A percentile compares a stretch with the other conserved stretches of the same genome.
Conservation (phyloP, 2,329 filamentous ascomycete species). For the Penicillium sp. region DNA sequence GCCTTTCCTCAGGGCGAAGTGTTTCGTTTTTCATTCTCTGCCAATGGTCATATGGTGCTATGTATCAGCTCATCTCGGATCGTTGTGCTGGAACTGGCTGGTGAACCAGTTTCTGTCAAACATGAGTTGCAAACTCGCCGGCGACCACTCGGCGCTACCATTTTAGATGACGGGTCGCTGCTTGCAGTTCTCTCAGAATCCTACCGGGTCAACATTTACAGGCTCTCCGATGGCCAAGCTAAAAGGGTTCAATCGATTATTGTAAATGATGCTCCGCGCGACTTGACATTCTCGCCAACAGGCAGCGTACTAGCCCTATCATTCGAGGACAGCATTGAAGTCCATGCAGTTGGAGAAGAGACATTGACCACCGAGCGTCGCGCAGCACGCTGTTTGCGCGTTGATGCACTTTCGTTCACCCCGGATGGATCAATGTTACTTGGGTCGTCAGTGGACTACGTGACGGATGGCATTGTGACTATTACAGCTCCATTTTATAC, state of each 20-base stretch:
- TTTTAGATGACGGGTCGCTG: constrained; percentile 73
- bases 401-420: constrained; percentile 74
- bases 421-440: constrained; percentile 75
- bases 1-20: constrained; percentile 78
- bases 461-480: constrained; percentile 69
- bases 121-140: constrained; percentile 79
- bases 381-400: constrained; percentile 74
- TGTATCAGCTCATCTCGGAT: constrained; percentile 85
- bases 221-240: constrained; percentile 64
- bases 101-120: constrained; percentile 61
- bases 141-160: constrained; percentile 72
- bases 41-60: constrained; percentile 70
- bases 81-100: constrained; percentile 70
- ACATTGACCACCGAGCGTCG: constrained; percentile 67
- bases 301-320: constrained; percentile 80
- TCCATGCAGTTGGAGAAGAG: constrained; percentile 69
- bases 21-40: constrained; percentile 79
- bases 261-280: constrained; percentile 74
- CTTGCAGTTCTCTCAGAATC: constrained; percentile 79
- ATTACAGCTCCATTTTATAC: constrained; percentile 79
- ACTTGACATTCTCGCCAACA: constrained; percentile 78
- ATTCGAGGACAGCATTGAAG: constrained; percentile 86
- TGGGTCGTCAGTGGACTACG: constrained; percentile 68
- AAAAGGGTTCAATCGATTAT: constrained; percentile 72
- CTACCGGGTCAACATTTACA: constrained; percentile 84